phyloP scores from a whole-genome alignment of 2,329 filamentous ascomycete species.

The Talaromyces sp. region DNA sequence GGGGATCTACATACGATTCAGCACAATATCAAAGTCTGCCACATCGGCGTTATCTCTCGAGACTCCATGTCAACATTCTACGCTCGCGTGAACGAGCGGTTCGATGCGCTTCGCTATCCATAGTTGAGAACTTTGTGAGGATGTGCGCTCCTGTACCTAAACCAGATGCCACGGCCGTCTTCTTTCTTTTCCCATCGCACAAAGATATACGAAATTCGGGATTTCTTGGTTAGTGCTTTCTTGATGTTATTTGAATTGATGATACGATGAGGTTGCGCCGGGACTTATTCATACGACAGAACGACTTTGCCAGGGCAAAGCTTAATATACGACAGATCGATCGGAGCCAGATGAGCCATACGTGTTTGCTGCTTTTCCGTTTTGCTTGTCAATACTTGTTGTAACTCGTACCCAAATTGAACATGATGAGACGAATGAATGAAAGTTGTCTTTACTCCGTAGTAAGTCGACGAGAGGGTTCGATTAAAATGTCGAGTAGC shows the following conservation, averaged over 20 bases:
- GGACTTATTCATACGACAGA: neutral
- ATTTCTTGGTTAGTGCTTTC: neutral
- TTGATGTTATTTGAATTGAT: slow-evolving; percentile 5
- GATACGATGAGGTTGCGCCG: neutral
- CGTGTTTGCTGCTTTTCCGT: neutral
- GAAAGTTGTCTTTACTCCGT: no score
- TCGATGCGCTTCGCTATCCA: neutral
- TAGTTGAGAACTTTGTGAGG: neutral
- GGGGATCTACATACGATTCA: slow-evolving; percentile 42
- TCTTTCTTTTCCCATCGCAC: neutral
- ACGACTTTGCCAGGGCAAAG: neutral
- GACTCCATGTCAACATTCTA: slow-evolving; percentile 27
- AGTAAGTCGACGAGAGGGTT: neutral
- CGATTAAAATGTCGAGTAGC: neutral
- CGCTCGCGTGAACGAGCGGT: slow-evolving; percentile 17
- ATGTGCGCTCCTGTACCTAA: neutral
- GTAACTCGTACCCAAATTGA: neutral
- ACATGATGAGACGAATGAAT: neutral
- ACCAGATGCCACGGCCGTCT: neutral
- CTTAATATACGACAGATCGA: neutral
- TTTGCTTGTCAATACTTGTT: neutral
- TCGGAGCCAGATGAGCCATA: neutral
- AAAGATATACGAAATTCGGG: no score
- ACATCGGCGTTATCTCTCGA: slow-evolving; percentile 34
- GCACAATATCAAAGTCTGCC: slow-evolving; percentile 42